Base-by-base conservation (phyloP, 805 yeast species). In the Candida ficus region DNA sequence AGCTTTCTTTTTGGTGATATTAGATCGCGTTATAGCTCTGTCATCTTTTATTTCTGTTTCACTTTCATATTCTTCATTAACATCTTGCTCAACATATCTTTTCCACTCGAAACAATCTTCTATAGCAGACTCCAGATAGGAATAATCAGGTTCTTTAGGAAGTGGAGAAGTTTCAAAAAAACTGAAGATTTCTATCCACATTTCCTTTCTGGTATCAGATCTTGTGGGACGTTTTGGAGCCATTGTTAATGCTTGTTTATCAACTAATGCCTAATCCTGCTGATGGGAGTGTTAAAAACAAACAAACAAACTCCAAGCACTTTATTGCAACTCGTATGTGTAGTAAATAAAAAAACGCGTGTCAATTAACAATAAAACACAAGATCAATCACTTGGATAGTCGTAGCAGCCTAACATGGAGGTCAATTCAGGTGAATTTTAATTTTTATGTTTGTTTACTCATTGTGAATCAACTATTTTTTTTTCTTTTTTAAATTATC, bases 71-170 rank as follows among this genome's bases (percentile, higher is more conserved):
- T 44, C 44, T 26, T 43, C 44, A n/a, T 37, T 50, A n/a, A 38
- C 12, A 21, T 47, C 52, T 14, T 45, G 48, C 22, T 51, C 53
- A 8, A 44, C 44, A 27, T 49, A 51, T 9, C 49, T 36, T 34
- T 41, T 49, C 55, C 53, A 48, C 29, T 44, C 48, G 4, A 33
- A 37, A 18, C 43, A 39, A 12, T 51, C 46, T 14, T 46, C 35
- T 2, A 51, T 47, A 7, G 49, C 49, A 3, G 22, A 28, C 3
- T 40, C 14, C 8, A 51, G 23, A 2, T 42, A 11, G 4, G 33
- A 19, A 10, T 38, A 46, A 12, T 33, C 42, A 18, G 19, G 32
- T 6, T 29, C 20, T 1, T 38, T 19, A 4, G 50, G 50, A 6
- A 46, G 11, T 5, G 13, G 9, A 9, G 43, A 34, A 14, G 39